Percentiles rank a stretch among this genome's conserved stretches.
These are phyloP conservation scores for Xerocomus spinulosus DNA, from an alignment of 768 basidiomycete species.

Conservation along the genomic window DNA sequence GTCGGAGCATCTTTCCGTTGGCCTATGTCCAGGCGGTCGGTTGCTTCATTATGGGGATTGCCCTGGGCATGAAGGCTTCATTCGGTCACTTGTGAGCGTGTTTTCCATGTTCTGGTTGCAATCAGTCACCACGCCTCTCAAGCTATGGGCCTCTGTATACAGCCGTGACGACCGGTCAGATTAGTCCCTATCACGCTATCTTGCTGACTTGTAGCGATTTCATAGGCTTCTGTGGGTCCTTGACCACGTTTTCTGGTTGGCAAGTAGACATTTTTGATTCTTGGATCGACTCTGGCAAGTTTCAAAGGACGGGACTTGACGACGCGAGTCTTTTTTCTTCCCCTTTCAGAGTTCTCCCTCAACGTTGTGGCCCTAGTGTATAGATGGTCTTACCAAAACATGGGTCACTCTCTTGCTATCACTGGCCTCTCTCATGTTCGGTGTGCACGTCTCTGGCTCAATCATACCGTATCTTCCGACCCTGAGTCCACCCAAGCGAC, in stretches of 20 bases:
- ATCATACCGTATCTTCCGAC: conserved; percentile 40
- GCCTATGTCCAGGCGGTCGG: conserved; percentile 85
- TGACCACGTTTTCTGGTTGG: conserved; percentile 98
- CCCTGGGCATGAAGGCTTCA: conserved; percentile 62
- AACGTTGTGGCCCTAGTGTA: conserved; percentile 47
- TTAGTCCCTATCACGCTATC: neutral
- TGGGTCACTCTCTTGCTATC: conserved; percentile 75
- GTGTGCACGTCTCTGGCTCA: conserved; percentile 53
- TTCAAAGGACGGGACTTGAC: conserved; percentile 58
- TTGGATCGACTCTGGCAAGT: conserved; percentile 66
- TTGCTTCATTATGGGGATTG: conserved; percentile 88
- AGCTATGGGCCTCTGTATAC: conserved; percentile 90
- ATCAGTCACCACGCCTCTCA: conserved; percentile 7
- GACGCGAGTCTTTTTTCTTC: conserved; percentile 48
- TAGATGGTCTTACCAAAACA: conserved; percentile 81
- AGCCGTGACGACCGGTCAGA: conserved; percentile 76
- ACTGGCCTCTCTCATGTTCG: conserved; percentile 72
- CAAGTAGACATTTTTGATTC: conserved; percentile 83
- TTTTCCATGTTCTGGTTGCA: conserved; percentile 5
- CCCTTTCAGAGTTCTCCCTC: neutral
- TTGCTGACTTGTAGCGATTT: neutral
- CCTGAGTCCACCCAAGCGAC: conserved; percentile 38
- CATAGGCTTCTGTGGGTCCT: conserved; percentile 87
- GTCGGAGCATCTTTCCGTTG: conserved; percentile 72
- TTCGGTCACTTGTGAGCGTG: conserved; percentile 67